Evolutionary conservation across 148 eudicot genomes (phyloP), one percentile per base, ranked within the genome.

Genomic region (Chenopodium suecicum): DNA sequence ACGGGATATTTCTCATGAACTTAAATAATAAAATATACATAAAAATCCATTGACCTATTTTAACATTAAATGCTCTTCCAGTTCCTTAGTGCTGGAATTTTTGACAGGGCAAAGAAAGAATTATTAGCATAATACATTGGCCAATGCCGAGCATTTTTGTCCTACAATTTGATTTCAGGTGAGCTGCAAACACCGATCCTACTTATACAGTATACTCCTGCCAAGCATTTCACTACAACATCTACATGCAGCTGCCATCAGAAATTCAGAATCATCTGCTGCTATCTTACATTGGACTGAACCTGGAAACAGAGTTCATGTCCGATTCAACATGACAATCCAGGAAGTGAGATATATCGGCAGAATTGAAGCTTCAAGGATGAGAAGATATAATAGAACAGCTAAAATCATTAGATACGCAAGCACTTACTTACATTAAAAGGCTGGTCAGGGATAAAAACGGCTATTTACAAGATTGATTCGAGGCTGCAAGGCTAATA

Each of bases 351-450:
- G n/a, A 58, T 48, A 29, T 22, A 60, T 60, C 52, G n/a, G 67
- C 34, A 69, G 65, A 54, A 56, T 9, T 20, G 75, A 50, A 37
- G 44, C 44, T 37, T 37, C 44, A 37, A 37, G 44, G 25, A 50
- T 50, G 75, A 31, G 12, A 9, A 22, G 11, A 23, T 8, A 14
- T 25, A 44, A 75, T 29, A 17, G 64, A 73, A 82, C 79, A 69
- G 37, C 70, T 41, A n/a, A 54, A 69, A 81, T 16, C 79, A 78
- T 34, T 82, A 85, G 82, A 82, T 73, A 71, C 37, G 82, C 32
- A 75, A 80, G 58, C 73, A 60, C 88, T 82, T 90, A 90, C 87
- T 90, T 87, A 86, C 90, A 90, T 83, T 67, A 78, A 80, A 75
- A 86, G 83, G 83, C 77, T 71, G 73, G 82, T 79, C 79, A 77